These are phyloP conservation scores for Eucalyptus guilfoylei DNA, from an alignment of 345 rosid genomes.

Conservation along the genomic window DNA sequence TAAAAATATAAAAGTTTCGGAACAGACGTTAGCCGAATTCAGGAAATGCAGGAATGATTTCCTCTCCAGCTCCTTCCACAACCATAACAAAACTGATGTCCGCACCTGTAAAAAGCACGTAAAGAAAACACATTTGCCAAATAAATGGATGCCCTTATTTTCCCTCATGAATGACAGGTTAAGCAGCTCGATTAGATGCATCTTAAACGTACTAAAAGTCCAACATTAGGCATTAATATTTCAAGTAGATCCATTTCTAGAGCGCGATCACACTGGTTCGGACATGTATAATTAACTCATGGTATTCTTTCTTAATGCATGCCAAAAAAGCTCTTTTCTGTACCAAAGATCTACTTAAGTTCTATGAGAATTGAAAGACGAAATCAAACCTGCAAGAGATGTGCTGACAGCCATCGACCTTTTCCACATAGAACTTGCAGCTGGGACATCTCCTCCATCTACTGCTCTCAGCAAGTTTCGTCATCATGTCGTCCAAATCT, in stretches of 20 bases:
- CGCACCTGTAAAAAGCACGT: constrained; percentile 8
- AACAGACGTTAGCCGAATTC: neutral
- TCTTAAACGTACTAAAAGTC: neutral
- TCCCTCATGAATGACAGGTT: neutral
- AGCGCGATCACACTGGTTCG: neutral
- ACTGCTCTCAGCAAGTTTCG: constrained; percentile 28
- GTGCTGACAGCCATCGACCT: constrained; percentile 13
- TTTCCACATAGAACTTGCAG: constrained; percentile 29
- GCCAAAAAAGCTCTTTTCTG: neutral
- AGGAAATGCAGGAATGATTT: neutral
- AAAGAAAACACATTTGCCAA: neutral
- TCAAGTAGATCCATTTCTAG: neutral
- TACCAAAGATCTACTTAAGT: neutral
- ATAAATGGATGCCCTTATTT: neutral
- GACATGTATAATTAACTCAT: neutral
- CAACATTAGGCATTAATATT: neutral
- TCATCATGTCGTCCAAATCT: constrained; percentile 15
- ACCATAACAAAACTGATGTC: constrained; percentile 22
- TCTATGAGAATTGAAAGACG: neutral
- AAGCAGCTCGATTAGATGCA: neutral
- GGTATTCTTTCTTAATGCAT: neutral
- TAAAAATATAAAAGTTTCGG: neutral
- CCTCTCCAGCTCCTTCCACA: constrained; percentile 17
- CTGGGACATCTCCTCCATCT: constrained; percentile 32
- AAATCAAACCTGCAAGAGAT: constrained; percentile 27